Base-by-base conservation (phyloP, 2,329 filamentous ascomycete species). In the Alternaria panax region DNA sequence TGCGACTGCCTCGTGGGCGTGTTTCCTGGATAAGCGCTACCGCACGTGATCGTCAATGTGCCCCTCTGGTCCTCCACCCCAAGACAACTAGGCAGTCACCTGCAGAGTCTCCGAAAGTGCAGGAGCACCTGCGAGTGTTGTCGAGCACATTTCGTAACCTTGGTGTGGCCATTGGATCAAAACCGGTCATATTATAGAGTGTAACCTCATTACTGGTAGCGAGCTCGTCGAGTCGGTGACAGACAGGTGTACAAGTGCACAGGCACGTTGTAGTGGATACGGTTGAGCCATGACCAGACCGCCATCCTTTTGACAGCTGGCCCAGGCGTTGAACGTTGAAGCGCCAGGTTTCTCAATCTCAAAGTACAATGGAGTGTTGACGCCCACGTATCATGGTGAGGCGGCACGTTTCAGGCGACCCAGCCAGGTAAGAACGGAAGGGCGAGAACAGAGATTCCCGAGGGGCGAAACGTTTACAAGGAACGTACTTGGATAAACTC, bases 401-500 rank as follows among this genome's bases (percentile, higher is more conserved):
- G 43, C 43, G 36, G 25, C 53, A 24, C 27, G 43, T 48, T 45
- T 50, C 42, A 50, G 32, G 30, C 40, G 25, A 27, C 34, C 34
- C 18, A 22, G 24, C 28, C 28, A 43, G 36, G 38, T 9, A 16
- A 59, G 40, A 51, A 59, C 30, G 60, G 56, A 47, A 50, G 53
- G 22, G 43, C 34, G 32, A 55, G 18, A 27, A 24, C 16, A 48
- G 18, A 34, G 51, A 42, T 36, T 51, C 46, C 50, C 50, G 59
- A 60, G 47, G 46, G 41, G 42, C 46, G 55, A 59, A 57, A 62
- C 50, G 46, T 52, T 47, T 53, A 48, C 48, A 50, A 28, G 61
- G 38, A 38, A 18, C 48, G 22, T 36, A 47, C 52, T 11, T 60
- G 58, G 34, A 46, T 32, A 46, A 24, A 34, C 11, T 41, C 34